Percentiles rank a stretch among this genome's conserved stretches.
Evolutionary conservation across 2,329 filamentous ascomycete species (phyloP).

Genomic region (Fusarium lateritium): DNA sequence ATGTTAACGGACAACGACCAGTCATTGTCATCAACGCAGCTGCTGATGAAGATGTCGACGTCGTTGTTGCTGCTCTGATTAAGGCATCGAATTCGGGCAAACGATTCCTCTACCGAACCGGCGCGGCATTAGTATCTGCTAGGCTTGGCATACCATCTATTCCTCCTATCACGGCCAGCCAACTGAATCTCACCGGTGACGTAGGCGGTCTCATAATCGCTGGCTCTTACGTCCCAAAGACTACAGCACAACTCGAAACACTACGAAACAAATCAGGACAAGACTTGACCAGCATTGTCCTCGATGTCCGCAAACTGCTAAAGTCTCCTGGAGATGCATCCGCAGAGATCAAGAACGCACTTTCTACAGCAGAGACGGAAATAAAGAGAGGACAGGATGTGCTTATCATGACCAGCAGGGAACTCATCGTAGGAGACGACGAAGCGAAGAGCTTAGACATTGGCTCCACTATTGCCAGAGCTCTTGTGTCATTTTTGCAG

Average conservation of each 20-base stretch:
- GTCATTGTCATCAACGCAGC: conserved; percentile 68
- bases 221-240: conserved; percentile 71
- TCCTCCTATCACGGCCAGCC: conserved; percentile 62
- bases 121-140: conserved; percentile 60
- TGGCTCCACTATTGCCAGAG: conserved; percentile 64
- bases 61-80: conserved; percentile 66
- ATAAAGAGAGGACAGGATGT: conserved; percentile 65
- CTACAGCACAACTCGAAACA: conserved; percentile 66
- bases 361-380: conserved; percentile 54
- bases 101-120: conserved; percentile 57
- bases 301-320: conserved; percentile 65
- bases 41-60: conserved; percentile 67
- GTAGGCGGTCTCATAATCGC: conserved; percentile 68
- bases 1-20: conserved; percentile 47
- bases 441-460: conserved; percentile 67
- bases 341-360: conserved; percentile 49
- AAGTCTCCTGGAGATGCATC: conserved; percentile 52
- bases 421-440: conserved; percentile 62
- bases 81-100: conserved; percentile 51
- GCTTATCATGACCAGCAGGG: conserved; percentile 71
- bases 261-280: conserved; percentile 57
- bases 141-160: conserved; percentile 66
- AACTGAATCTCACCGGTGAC: conserved; percentile 57
- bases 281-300: conserved; percentile 60
- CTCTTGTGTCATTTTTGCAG: conserved; percentile 65